These are phyloP conservation scores for Glonium stellatum DNA, from an alignment of 495 filamentous ascomycete genomes.

Conservation along the genomic window DNA sequence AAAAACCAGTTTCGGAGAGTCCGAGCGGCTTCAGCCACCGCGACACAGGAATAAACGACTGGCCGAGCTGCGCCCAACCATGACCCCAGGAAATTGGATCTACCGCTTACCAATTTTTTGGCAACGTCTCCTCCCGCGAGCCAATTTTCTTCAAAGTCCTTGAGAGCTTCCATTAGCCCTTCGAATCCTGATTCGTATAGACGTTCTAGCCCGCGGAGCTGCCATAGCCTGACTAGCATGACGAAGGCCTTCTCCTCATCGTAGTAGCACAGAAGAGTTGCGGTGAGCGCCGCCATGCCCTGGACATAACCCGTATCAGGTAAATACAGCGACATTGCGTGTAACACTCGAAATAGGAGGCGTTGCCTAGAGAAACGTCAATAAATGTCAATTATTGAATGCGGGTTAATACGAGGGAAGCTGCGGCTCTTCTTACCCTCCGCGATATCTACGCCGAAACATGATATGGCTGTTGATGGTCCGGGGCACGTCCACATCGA, in stretches of 20 bases:
- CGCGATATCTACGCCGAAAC: conserved; percentile 86
- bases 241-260: conserved; percentile 92
- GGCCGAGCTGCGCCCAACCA: background rate
- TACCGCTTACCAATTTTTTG: conserved; percentile 64
- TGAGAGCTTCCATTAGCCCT: conserved; percentile 79
- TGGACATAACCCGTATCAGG: conserved; percentile 94
- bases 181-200: conserved; percentile 80
- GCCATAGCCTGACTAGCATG: conserved; percentile 90
- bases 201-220: conserved; percentile 73
- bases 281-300: conserved; percentile 91
- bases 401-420: background rate
- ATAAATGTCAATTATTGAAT: conserved; percentile 1
- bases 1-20: background rate
- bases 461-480: conserved; percentile 96
- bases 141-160: conserved; percentile 86
- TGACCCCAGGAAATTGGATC: background rate
- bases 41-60: conserved; percentile 1
- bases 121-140: conserved; percentile 67
- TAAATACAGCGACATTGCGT: conserved; percentile 84
- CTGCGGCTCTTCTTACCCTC: conserved; percentile 30
- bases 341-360: conserved; percentile 85
- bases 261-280: conserved; percentile 91
- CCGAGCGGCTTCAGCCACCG: conserved; percentile 10
- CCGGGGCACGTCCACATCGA: conserved; percentile 92
- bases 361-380: conserved; percentile 62